A percentile compares a stretch with the other conserved stretches of the same genome.
phyloP scores from a whole-genome alignment of 257 asterid species.

The Solanum microdontum region DNA sequence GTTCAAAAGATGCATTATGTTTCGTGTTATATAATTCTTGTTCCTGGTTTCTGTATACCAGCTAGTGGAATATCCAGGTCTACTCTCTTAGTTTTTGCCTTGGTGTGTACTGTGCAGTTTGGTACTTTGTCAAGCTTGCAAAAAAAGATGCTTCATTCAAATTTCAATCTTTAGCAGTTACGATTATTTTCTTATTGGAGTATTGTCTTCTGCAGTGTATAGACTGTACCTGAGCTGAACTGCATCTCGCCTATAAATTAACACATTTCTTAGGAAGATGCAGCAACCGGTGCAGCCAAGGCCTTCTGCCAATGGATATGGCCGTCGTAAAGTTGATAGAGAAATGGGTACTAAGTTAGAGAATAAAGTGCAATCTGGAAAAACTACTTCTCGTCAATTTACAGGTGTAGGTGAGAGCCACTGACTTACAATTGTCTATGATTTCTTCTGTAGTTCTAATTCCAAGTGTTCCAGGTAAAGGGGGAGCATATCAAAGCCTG shows the following conservation, averaged over 20 bases:
- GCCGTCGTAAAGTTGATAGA: slow-evolving; percentile 31
- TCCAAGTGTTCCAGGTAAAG: slow-evolving; percentile 41
- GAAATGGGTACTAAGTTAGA: not conserved
- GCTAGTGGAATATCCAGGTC: not conserved
- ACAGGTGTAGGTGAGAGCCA: slow-evolving; percentile 40
- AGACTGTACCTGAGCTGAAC: not conserved
- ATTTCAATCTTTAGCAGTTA: not conserved
- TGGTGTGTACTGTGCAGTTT: not conserved
- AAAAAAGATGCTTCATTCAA: not conserved
- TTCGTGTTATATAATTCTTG: not conserved
- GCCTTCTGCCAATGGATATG: slow-evolving; percentile 72
- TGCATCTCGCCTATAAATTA: not conserved
- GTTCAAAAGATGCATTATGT: not conserved
- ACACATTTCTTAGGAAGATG: slow-evolving; percentile 35
- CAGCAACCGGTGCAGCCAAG: slow-evolving; percentile 61
- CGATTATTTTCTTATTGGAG: not conserved
- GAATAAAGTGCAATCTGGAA: slow-evolving; percentile 37
- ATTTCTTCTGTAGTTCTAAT: not conserved
- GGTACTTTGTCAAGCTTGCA: not conserved
- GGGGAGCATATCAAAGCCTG: slow-evolving; percentile 39
- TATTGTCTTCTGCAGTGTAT: not conserved
- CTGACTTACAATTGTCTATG: not conserved
- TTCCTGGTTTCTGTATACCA: not conserved
- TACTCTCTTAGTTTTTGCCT: not conserved
- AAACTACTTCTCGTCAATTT: slow-evolving; percentile 28